Percentiles rank a stretch among this genome's conserved stretches.
Evolutionary conservation across 2,329 filamentous ascomycete species (phyloP).

Genomic region (Penicillium concentricum): DNA sequence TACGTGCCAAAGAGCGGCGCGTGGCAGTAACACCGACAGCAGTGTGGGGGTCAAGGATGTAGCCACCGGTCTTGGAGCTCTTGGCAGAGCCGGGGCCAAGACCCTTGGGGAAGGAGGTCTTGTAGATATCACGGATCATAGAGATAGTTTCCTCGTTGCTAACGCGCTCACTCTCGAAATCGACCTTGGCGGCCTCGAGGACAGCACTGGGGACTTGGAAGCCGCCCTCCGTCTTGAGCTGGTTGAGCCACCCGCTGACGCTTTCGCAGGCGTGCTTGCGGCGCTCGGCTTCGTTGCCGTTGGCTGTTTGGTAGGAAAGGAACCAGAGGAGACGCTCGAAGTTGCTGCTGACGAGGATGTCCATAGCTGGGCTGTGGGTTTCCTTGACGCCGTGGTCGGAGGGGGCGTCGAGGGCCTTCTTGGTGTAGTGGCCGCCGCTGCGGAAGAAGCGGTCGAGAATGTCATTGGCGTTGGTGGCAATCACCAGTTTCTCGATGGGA

Average conservation of each 20-base stretch:
- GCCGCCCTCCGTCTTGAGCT: slow-evolving; percentile 76
- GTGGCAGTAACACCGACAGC: slow-evolving; percentile 82
- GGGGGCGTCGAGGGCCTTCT: slow-evolving; percentile 58
- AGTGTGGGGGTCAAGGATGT: slow-evolving; percentile 90
- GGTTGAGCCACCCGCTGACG: slow-evolving; percentile 73
- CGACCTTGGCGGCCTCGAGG: slow-evolving; percentile 65
- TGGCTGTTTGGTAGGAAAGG: slow-evolving; percentile 68
- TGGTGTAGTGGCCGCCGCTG: slow-evolving; percentile 78
- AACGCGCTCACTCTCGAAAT: slow-evolving; percentile 78
- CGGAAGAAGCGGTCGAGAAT: slow-evolving; percentile 95
- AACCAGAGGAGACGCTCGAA: slow-evolving; percentile 97
- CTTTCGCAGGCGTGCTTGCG: slow-evolving; percentile 64
- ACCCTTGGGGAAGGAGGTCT: slow-evolving; percentile 53
- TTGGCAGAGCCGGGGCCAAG: slow-evolving; percentile 31
- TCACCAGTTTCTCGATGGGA: slow-evolving; percentile 80
- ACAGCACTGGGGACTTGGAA: slow-evolving; percentile 78
- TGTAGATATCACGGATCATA: slow-evolving; percentile 61
- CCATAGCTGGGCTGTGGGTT: slow-evolving; percentile 93
- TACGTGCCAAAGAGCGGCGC: slow-evolving; percentile 62
- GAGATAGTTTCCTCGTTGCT: slow-evolving; percentile 65
- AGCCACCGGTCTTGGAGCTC: slow-evolving; percentile 54
- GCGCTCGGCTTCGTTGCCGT: slow-evolving; percentile 43
- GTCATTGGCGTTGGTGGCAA: slow-evolving; percentile 96
- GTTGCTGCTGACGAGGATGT: slow-evolving; percentile 93
- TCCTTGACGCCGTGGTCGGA: slow-evolving; percentile 56